Evolutionary conservation across 305 asterid genomes (phyloP).

Genomic region (Galium porrigens): DNA sequence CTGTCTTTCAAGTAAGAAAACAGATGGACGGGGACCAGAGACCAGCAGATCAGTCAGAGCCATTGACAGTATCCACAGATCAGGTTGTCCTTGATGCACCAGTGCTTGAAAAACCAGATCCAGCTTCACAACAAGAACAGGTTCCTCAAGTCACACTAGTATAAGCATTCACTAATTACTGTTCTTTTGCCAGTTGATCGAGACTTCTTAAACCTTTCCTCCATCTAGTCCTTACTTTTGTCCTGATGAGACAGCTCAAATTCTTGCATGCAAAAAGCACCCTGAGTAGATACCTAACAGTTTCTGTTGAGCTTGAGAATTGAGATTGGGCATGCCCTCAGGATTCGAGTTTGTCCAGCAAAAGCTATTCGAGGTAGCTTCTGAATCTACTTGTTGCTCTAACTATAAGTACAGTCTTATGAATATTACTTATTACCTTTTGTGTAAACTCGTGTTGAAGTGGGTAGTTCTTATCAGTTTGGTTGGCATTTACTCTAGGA

Average conservation of each 20-base stretch:
- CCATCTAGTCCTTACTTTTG: background rate
- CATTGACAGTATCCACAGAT: slow-evolving; percentile 21
- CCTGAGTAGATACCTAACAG: background rate
- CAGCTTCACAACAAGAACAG: slow-evolving; percentile 20
- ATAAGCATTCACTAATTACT: background rate
- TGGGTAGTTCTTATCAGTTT: background rate
- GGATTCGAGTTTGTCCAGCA: background rate
- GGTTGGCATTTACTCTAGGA: background rate
- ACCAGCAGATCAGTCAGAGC: slow-evolving; percentile 21
- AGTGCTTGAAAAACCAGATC: slow-evolving; percentile 22
- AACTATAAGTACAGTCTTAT: too few species aligned
- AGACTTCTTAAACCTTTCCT: background rate
- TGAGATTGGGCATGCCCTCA: background rate
- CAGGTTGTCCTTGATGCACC: slow-evolving; percentile 39
- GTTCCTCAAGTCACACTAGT: slow-evolving; percentile 20
- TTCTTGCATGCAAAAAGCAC: slow-evolving; percentile 10
- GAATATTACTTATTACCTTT: background rate
- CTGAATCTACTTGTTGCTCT: background rate
- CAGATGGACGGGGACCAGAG: slow-evolving; percentile 18
- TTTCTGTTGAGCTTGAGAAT: background rate
- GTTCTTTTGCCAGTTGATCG: slow-evolving; percentile 2
- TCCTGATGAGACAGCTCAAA: background rate
- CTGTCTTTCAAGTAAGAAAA: slow-evolving; percentile 12
- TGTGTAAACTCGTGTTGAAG: background rate
- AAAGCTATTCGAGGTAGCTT: background rate